phyloP scores from a whole-genome alignment of 768 basidiomycete genomes.

The Mycena filopes region DNA sequence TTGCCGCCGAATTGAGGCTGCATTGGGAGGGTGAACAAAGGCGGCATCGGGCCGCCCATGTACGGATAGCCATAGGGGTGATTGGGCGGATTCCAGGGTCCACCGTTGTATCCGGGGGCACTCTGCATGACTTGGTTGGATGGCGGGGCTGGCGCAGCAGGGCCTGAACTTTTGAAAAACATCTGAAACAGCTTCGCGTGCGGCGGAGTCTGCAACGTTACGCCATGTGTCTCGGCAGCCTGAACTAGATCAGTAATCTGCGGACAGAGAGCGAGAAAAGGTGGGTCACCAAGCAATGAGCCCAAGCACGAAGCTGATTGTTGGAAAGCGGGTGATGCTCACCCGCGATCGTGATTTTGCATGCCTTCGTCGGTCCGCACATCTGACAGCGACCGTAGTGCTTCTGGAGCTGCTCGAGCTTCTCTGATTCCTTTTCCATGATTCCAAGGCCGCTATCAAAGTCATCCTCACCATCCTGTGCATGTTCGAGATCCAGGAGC shows the following conservation, averaged over 20 bases:
- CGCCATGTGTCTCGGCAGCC: conserved; percentile 3
- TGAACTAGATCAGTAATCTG: not conserved
- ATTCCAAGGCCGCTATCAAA: conserved; percentile 1
- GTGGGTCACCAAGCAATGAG: not conserved
- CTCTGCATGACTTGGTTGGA: not conserved
- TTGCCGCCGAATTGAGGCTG: no score
- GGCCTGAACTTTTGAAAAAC: not conserved
- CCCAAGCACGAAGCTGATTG: conserved; percentile 2
- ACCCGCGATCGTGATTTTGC: conserved; percentile 12
- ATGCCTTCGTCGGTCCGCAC: conserved; percentile 15
- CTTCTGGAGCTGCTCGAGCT: not conserved
- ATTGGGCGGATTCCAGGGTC: not conserved
- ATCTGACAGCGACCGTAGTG: not conserved
- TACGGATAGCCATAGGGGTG: not conserved
- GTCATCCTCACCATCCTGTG: conserved; percentile 4
- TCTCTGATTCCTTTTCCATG: conserved; percentile 13
- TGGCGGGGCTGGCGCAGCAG: not conserved
- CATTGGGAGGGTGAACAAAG: no score
- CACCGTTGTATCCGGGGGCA: not conserved
- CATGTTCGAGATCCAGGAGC: conserved; percentile 21
- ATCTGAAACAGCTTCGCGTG: conserved; percentile 7
- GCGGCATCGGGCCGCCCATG: not conserved
- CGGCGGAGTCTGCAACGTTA: conserved; percentile 10
- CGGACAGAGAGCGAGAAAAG: not conserved
- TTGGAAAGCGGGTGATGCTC: not conserved